A percentile compares a stretch with the other conserved stretches of the same genome.
Evolutionary conservation across 1,284 basidiomycete species (phyloP).

Genomic region (Moniliella sp.): DNA sequence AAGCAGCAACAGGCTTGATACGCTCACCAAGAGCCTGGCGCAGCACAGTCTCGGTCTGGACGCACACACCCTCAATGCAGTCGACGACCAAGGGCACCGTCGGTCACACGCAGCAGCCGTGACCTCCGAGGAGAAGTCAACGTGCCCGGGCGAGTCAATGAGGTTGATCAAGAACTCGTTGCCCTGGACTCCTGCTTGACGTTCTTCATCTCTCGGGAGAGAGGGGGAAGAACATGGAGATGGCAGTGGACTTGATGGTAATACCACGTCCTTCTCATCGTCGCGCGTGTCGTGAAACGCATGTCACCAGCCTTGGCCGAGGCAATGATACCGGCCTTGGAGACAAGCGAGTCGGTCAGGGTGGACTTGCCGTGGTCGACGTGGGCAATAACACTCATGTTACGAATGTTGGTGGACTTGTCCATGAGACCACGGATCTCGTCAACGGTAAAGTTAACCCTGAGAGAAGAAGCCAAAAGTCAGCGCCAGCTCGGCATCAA

Average conservation of each 20-base stretch:
- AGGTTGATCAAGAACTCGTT: constrained; percentile 98
- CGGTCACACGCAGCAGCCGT: constrained; percentile 98
- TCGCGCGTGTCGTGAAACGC: constrained; percentile 90
- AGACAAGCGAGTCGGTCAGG: constrained; percentile 92
- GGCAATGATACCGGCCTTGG: constrained; percentile 98
- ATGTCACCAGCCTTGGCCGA: constrained; percentile 74
- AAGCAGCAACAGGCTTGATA: constrained; percentile 97
- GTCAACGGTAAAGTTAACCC: constrained; percentile 38
- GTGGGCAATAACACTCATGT: constrained; percentile 56
- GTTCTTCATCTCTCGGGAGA: constrained; percentile 50
- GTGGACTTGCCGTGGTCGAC: constrained; percentile 99
- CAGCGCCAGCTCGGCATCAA: too few species aligned
- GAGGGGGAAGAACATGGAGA: constrained; percentile 98
- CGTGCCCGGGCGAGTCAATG: constrained; percentile 98
- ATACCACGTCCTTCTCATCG: constrained; percentile 99
- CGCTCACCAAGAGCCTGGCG: constrained; percentile 92
- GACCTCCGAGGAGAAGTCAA: constrained; percentile 98
- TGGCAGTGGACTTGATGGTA: constrained; percentile 98
- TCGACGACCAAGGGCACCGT: constrained; percentile 82
- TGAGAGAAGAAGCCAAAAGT: constrained; percentile 3
- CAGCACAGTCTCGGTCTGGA: constrained; percentile 97
- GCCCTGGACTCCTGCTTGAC: constrained; percentile 84
- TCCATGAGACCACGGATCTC: constrained; percentile 43
- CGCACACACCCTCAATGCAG: constrained; percentile 98
- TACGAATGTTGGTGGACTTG: constrained; percentile 60